Evolutionary conservation across 129 eudicot species (phyloP), one percentile per base, ranked within the genome.

Genomic region (Saussurea involucrata): DNA sequence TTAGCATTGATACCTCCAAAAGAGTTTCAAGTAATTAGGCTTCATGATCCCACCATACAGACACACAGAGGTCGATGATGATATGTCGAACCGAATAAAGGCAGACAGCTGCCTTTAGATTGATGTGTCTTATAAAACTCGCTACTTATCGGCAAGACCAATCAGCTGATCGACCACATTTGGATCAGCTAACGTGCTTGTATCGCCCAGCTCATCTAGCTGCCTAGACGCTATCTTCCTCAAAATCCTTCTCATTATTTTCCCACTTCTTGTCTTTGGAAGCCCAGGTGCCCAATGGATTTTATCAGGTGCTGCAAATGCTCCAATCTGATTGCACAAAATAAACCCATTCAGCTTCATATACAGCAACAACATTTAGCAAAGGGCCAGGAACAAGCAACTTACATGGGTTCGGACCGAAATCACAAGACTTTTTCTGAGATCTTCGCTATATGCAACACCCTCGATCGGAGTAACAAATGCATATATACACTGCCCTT

Each of bases 251-350:
- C 99, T 89, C 98, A 93, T 93, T 79, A 93, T 93, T 84, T 93
- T 93, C 78, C 96, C 98, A 73, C 98, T 93, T 77, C 98, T 90
- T 3, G 98, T 93, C 89, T 95, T 95, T 18, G 97, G 97, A 69
- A 92, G 96, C 20, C 94, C 92, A 8, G 99, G 99, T 60, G 97
- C 99, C 97, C 99, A 95, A 68, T 95, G 99, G 9, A 95, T 89
- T 73, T 73, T 95, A 55, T 93, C 99, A 0, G 99, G 99, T 0
- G 96, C 94, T 70, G 99, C 99, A 87, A 95, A 95, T 70, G 97
- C 99, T 88, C 99, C 99, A 80, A 95, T 95, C 99, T 95, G 84
- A 36, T 74, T 58, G 24, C 60, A 60, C 27, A 64, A 33, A 78
- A 68, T 11, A 36, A n/a, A n/a, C 4, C 34, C 29, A 57, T 6